Conservation (phyloP, 306 rosid species). For the Datisca glomerata region DNA sequence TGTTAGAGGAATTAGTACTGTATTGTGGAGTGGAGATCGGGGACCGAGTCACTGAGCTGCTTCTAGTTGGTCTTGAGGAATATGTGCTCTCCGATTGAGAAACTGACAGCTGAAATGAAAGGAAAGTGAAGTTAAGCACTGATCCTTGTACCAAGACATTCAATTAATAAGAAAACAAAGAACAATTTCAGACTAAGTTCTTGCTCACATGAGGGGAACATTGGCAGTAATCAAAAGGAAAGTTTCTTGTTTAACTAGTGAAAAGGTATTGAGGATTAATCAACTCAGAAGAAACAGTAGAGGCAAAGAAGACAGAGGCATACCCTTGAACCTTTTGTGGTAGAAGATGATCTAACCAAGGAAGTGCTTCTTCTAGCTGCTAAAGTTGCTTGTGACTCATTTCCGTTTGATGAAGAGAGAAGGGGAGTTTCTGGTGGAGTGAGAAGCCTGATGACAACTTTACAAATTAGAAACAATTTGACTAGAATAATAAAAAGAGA, state of each 20-base stretch:
- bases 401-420: constrained; percentile 52
- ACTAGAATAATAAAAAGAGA: not conserved
- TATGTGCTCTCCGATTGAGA: constrained; percentile 68
- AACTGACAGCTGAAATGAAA: constrained; percentile 70
- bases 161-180: not conserved
- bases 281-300: constrained; percentile 7
- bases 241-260: no score
- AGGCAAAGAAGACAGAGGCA: constrained; percentile 12
- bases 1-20: constrained; percentile 56
- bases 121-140: constrained; percentile 4
- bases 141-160: not conserved
- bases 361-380: constrained; percentile 45
- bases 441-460: constrained; percentile 74
- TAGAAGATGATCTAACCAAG: constrained; percentile 52
- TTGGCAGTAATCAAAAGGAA: no score
- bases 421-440: constrained; percentile 96
- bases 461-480: constrained; percentile 4
- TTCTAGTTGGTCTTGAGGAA: constrained; percentile 75
- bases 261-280: no score
- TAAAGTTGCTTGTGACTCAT: constrained; percentile 34
- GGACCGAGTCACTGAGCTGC: constrained; percentile 87
- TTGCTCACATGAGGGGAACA: no score
- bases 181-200: no score
- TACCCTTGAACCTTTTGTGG: constrained; percentile 81
- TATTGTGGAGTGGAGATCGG: constrained; percentile 58